Base-by-base conservation (phyloP, 2,329 filamentous ascomycete species). In the Didymella pomorum region DNA sequence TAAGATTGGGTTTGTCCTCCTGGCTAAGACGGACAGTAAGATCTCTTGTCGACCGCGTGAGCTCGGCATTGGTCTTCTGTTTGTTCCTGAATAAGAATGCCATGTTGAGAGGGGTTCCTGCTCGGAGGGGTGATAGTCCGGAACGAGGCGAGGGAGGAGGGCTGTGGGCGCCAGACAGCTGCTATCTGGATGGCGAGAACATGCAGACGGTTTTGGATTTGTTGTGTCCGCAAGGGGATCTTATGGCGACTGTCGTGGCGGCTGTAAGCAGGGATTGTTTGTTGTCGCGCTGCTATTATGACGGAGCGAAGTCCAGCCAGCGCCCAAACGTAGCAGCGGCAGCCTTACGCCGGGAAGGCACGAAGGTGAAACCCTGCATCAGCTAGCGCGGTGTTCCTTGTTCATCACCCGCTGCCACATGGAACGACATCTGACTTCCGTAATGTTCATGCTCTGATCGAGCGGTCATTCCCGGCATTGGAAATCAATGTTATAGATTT, bases 61-160 rank as follows among this genome's bases (percentile, higher is more conserved):
- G 79, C 74, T 92, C 86, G 65, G 84, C 79, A 62, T 85, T 82
- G 65, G 83, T 83, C 76, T 88, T 86, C 69, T 86, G 82, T 66
- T 84, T 84, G 68, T 83, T 84, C 61, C 87, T 81, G 73, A 91
- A 91, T 55, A 91, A 80, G 78, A 91, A 92, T 44, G 88, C 87
- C 89, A 92, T 92, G 62, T 62, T 75, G 68, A 64, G 50, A 18
- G 63, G 58, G 23, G 63, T 39, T 84, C 61, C 87, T 81, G 73
- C 90, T 90, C 53, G 90, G 80, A 78, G 91, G 91, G 44, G 88
- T 86, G 88, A 91, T 91, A 64, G 61, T 72, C 67, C 62, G 45
- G 21, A 60, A 56, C 46, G 64, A 31, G 59, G 50, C 29, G 58
- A 63, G 47, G 58, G 50, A 60, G 67, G 61, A 62, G 61, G 68